Percentiles rank a stretch among this genome's conserved stretches.
These are phyloP conservation scores for Malania oleifera DNA, from an alignment of 164 flowering plant genomes.

Conservation along the genomic window DNA sequence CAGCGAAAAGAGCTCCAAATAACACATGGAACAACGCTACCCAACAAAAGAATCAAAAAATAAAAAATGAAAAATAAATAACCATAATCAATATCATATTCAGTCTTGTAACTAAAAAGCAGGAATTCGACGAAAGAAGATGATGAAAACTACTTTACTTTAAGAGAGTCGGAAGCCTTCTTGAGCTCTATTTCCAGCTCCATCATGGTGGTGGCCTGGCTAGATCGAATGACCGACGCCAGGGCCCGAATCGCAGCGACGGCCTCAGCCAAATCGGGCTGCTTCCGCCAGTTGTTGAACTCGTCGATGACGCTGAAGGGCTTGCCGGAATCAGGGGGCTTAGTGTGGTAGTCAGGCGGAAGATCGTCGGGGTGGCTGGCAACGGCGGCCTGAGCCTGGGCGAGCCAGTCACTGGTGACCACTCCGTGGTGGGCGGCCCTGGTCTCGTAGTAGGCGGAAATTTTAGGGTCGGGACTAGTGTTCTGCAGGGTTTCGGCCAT, in stretches of 20 bases:
- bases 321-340: slow-evolving; percentile 19
- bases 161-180: slow-evolving; percentile 86
- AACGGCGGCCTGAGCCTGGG: slow-evolving; percentile 90
- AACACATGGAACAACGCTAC: no score
- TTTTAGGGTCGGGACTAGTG: slow-evolving; percentile 41
- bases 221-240: slow-evolving; percentile 71
- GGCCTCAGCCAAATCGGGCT: slow-evolving; percentile 99
- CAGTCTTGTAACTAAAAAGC: no score
- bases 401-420: slow-evolving; percentile 92
- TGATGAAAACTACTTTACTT: slow-evolving; percentile 42
- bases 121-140: no score
- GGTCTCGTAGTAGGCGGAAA: slow-evolving; percentile 91
- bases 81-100: no score
- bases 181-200: slow-evolving; percentile 94
- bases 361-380: slow-evolving; percentile 19
- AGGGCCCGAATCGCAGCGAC: slow-evolving; percentile 92
- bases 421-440: slow-evolving; percentile 88
- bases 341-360: background rate
- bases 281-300: slow-evolving; percentile 85
- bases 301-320: slow-evolving; percentile 76
- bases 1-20: no score
- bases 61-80: no score
- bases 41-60: no score
- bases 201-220: slow-evolving; percentile 93
- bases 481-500: slow-evolving; percentile 39